Base-by-base conservation (phyloP, 495 filamentous ascomycete genomes). In the Lasiosphaeria miniovina region DNA sequence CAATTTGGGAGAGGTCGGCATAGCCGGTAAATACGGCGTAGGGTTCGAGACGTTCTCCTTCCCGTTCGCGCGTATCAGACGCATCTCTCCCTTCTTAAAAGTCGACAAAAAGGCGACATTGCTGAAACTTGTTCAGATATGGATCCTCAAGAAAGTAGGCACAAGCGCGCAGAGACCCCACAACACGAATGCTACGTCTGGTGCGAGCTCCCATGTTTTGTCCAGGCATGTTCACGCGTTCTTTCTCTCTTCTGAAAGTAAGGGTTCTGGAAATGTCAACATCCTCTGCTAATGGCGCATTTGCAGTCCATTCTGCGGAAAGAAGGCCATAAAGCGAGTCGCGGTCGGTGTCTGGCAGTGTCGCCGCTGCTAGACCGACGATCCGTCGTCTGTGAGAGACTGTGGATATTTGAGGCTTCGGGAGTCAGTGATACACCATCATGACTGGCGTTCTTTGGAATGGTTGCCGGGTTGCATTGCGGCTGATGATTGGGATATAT, bases 71-170 rank as follows among this genome's bases (percentile, higher is more conserved):
- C 24, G 24, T 24, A 24, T 24, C 24, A 24, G 24, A 24, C 24
- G 24, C 24, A 24, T 24, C 24, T 24, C 24, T 1, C 0, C 0
- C 24, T 24, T 24, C 24, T 24, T 2, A 24, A 24, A 24, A 24
- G 24, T 24, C 24, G 24, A 24, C 24, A 24, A 24, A 24, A 24
- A 2, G 24, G 24, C 24, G 24, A 24, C 24, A 24, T 0, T 24
- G 2, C 43, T 46, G 6, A 46, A 2, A 6, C n/a, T 40, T 45
- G 14, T 12, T 5, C n/a, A 60, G 92, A 86, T 97, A 97, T 77
- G 93, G 93, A 84, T 97, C 92, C 65, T 88, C 96, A 75, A 90
- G 93, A 80, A 97, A 96, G 83, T 91, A 96, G 78, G 86, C 95
- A n/a, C 73, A 96, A 96, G 88, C 93, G 94, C 83, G 91, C 96